Conservation (phyloP, 2,329 filamentous ascomycete species). For the Sarocladiaceae sp. region DNA sequence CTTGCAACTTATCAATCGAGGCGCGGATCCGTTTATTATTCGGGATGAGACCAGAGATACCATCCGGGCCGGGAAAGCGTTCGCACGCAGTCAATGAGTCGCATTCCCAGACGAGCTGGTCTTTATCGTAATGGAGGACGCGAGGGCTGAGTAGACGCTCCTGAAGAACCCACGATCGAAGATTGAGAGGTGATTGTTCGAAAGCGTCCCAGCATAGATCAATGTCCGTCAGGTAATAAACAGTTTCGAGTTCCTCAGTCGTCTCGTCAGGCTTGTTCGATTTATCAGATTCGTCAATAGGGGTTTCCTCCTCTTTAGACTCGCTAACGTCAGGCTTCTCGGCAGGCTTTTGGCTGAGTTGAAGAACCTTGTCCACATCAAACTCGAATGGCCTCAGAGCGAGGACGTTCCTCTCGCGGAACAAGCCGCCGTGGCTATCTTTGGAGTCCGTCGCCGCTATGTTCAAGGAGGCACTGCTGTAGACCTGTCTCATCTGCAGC, state of each 20-base stretch:
- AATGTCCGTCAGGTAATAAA: background rate
- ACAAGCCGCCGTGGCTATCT: background rate
- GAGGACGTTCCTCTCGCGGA: background rate
- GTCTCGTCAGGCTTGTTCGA: background rate
- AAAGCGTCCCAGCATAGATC: background rate
- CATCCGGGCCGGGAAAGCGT: background rate
- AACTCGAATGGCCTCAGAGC: background rate
- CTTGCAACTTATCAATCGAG: background rate
- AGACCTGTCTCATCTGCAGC: constrained; percentile 1
- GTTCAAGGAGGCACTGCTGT: background rate
- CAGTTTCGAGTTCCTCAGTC: background rate
- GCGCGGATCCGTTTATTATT: background rate
- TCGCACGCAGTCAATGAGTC: background rate
- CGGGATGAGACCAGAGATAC: background rate
- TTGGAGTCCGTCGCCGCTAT: background rate
- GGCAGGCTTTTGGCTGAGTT: too few relatives aligned
- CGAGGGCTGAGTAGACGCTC: constrained; percentile 11
- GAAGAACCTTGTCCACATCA: too few relatives aligned
- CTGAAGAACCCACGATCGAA: constrained; percentile 12
- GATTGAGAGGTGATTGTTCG: constrained; percentile 8
- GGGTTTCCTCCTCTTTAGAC: background rate
- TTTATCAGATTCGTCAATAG: background rate
- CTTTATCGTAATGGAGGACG: constrained; percentile 12
- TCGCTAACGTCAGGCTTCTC: too few relatives aligned
- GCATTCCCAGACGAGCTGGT: constrained; percentile 13